Evolutionary conservation across 1,139 yeast species (phyloP).

Genomic region (Blastobotrys proliferans): DNA sequence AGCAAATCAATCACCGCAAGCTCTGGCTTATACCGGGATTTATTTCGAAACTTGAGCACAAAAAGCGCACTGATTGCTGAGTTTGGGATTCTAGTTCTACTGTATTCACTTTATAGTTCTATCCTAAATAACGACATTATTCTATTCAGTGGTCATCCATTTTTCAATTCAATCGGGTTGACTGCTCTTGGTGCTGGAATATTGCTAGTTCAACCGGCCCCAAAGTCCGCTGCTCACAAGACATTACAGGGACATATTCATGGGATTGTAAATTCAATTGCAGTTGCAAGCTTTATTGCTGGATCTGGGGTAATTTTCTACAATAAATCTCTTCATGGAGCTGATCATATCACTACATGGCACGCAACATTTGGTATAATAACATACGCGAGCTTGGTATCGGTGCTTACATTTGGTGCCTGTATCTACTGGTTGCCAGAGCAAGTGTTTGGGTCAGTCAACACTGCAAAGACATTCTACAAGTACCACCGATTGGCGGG

Average conservation of each 20-base stretch:
- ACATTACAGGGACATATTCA: slow-evolving; percentile 28
- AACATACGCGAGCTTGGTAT: slow-evolving; percentile 22
- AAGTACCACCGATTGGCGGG: slow-evolving; percentile 33
- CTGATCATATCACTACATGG: slow-evolving; percentile 29
- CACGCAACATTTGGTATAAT: slow-evolving; percentile 31
- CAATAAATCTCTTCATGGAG: slow-evolving; percentile 27
- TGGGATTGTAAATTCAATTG: slow-evolving; percentile 26
- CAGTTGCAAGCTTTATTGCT: slow-evolving; percentile 19
- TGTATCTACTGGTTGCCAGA: slow-evolving; percentile 29
- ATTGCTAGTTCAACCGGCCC: slow-evolving; percentile 27
- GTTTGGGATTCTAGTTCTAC: slow-evolving; percentile 17
- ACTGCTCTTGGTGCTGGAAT: slow-evolving; percentile 23
- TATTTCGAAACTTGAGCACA: slow-evolving; percentile 16
- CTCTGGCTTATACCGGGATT: slow-evolving; percentile 3
- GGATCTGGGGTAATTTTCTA: slow-evolving; percentile 26
- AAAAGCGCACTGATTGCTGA: slow-evolving; percentile 19
- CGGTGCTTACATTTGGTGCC: slow-evolving; percentile 25
- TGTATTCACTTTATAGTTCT: slow-evolving; percentile 17
- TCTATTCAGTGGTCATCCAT: slow-evolving; percentile 27
- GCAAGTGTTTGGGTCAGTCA: slow-evolving; percentile 27
- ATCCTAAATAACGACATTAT: slow-evolving; percentile 20
- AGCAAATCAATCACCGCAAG: too few relatives aligned
- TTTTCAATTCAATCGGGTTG: slow-evolving; percentile 24
- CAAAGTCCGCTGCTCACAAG: slow-evolving; percentile 25
- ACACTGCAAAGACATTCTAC: slow-evolving; percentile 28